Evolutionary conservation across 2,329 filamentous ascomycete species (phyloP), one percentile per base, ranked within the genome.

Genomic region (Microsporum ferrugineum): DNA sequence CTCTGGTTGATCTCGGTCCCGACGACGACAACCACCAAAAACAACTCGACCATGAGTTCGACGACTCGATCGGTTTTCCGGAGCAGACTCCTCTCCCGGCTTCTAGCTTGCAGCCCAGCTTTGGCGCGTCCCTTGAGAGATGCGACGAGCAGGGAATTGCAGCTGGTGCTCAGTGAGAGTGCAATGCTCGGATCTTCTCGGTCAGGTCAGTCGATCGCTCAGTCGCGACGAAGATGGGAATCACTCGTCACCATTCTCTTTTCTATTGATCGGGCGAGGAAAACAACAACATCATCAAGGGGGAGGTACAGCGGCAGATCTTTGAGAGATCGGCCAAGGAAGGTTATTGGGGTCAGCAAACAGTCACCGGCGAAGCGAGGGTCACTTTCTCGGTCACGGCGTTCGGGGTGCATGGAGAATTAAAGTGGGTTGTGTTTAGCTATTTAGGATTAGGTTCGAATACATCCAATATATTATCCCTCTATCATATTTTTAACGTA

Each of bases 1-100:
- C 77, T 75, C 70, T 79, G 76, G 77, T 79, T 79, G 74, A 79
- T 79, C 78, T 78, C 75, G 76, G 78, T 76, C 73, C 77, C 77
- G 77, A 78, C 49, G 49, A 34, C 27, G 27, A 53, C 49, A 34
- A 34, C 49, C 49, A 34, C 14, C 49, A 31, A 53, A 14, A 45
- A 66, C 71, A 74, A 73, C 70, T 74, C 73, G 27, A 53, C 27
- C 12, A 33, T 8, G 68, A 72, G 70, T 69, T 74, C 71, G 72
- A 76, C 70, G 70, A 70, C 71, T 79, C 68, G 74, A 75, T 66
- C 76, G 68, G 73, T 75, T 72, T 78, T 79, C 66, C 77, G 77
- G 71, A 77, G 76, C 73, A 76, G 71, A 70, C 73, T 79, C 68
- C 77, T 79, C 72, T 73, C 73, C 69, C 71, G 77, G 73, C 76